Evolutionary conservation across 257 asterid species (phyloP), one percentile per base, ranked within the genome.

Genomic region (Galeopsis tetrahit): DNA sequence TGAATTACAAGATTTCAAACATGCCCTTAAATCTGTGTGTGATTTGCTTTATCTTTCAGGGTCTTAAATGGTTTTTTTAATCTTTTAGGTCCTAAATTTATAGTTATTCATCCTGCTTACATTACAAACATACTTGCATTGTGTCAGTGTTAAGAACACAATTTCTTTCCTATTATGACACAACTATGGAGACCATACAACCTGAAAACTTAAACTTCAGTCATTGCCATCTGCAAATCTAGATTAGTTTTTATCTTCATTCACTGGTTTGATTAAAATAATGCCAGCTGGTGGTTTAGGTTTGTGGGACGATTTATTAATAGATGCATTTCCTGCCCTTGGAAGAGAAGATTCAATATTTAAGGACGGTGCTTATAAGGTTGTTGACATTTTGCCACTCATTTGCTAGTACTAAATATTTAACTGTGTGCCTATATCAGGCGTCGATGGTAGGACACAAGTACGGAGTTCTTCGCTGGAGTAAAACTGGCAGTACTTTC

Each of bases 391-490:
- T 49, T 48, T 39, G 21, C 59, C 61, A 33, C 17, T 70, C 57
- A 31, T 69, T 39, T 17, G 64, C 72, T 66, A 39, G 55, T 71
- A 72, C 33, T 53, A 62, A 81, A 49, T 65, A 33, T 39, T 72
- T 39, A 4, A 4, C 58, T 75, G 14, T 31, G 9, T 77, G 63
- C 40, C 34, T 56, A n/a, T 66, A 36, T 70, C 75, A 95, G 99
- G 99, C 99, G 55, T 95, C 97, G 2, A 83, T 95, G 98, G 94
- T 95, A 1, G 98, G 98, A 65, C 91, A 95, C 91, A 95, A 92
- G 82, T 95, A 92, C 77, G 98, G 99, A 77, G 98, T 92, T 59
- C 96, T 95, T 48, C 91, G 99, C 46, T 92, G 97, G 98, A 92
- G 96, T 79, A 92, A 92, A 83, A 82, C 86, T 68, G 96, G 98